Evolutionary conservation across 768 basidiomycete genomes (phyloP), one percentile per base, ranked within the genome.

Genomic region (Neoboletus subvelutipes): DNA sequence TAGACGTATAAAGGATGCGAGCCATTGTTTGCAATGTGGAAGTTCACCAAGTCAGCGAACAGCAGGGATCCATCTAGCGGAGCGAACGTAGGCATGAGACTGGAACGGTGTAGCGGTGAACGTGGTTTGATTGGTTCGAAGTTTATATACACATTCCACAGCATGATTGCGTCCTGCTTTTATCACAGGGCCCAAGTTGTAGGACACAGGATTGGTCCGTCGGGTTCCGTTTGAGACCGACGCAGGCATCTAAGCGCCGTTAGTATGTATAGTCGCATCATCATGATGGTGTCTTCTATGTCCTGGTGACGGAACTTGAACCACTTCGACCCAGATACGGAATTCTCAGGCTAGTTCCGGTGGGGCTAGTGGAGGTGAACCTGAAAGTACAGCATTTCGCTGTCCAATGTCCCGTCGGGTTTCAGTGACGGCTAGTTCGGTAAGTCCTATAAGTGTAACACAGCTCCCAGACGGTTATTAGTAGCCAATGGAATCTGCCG

Each of bases 41-140:
- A 68, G 45, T 65, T 57, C 1, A 69, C 49, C 49, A 68, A 20
- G 45, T 71, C 71, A 5, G 56, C 48, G 17, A 69, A 52, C 15
- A 64, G 29, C 1, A 61, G 18, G 4, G 69, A 63, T 17, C 36
- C 40, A 17, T 71, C 62, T 17, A 65, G 55, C n/a, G 70, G 61
- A 24, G 65, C 49, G 29, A 50, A 52, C 17, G 28, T 29, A 9
- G 42, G 50, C 55, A 56, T 56, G 34, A 29, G 33, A 11, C 22
- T 18, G 10, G 48, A 34, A n/a, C n/a, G 2, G 22, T 6, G 3
- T 12, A 20, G 20, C 10, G 49, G 36, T 28, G 34, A 15, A 33
- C 5, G 31, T 46, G n/a, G 4, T 47, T 31, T 34, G 31, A 26
- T 34, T 18, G 34, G 26, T 8, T 40, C n/a, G 18, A 50, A 28